Evolutionary conservation across 1,284 basidiomycete genomes (phyloP).

Genomic region (Boletus albobrunnescens): DNA sequence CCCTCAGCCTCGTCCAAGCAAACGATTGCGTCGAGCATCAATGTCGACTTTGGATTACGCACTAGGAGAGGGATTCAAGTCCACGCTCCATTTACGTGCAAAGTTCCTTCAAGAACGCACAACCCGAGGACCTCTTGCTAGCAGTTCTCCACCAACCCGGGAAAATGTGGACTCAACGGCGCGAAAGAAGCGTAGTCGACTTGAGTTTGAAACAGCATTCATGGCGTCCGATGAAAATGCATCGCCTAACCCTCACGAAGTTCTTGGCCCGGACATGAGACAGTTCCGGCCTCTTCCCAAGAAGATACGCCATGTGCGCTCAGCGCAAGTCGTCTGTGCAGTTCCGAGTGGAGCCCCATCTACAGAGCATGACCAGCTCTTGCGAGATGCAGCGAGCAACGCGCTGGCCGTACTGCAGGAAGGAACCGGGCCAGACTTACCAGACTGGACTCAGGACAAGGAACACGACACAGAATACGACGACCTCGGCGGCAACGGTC

Average conservation of each 20-base stretch:
- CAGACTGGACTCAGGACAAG: slow-evolving; percentile 25
- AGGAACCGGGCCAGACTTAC: slow-evolving; percentile 4
- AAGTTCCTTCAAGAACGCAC: background rate
- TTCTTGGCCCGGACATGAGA: slow-evolving; percentile 21
- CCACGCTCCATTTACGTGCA: background rate
- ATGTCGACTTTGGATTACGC: background rate
- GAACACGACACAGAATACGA: slow-evolving; percentile 22
- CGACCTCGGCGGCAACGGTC: slow-evolving; percentile 4
- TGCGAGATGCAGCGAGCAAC: slow-evolving; percentile 19
- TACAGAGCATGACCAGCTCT: slow-evolving; percentile 16
- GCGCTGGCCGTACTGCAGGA: slow-evolving; percentile 8
- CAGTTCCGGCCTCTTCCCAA: slow-evolving; percentile 22
- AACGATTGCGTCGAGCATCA: slow-evolving; percentile 16
- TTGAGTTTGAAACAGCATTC: slow-evolving; percentile 16
- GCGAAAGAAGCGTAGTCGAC: slow-evolving; percentile 21
- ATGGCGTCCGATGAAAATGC: background rate
- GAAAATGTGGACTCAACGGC: background rate
- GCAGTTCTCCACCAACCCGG: background rate
- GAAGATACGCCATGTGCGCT: slow-evolving; percentile 8
- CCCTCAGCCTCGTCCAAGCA: slow-evolving; percentile 2
- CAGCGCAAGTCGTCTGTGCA: background rate
- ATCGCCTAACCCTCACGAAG: slow-evolving; percentile 7
- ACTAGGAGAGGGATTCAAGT: background rate
- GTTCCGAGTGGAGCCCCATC: slow-evolving; percentile 2
- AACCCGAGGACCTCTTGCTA: background rate